phyloP scores from a whole-genome alignment of 1,284 basidiomycete genomes.

The Rhodofomes roseus region DNA sequence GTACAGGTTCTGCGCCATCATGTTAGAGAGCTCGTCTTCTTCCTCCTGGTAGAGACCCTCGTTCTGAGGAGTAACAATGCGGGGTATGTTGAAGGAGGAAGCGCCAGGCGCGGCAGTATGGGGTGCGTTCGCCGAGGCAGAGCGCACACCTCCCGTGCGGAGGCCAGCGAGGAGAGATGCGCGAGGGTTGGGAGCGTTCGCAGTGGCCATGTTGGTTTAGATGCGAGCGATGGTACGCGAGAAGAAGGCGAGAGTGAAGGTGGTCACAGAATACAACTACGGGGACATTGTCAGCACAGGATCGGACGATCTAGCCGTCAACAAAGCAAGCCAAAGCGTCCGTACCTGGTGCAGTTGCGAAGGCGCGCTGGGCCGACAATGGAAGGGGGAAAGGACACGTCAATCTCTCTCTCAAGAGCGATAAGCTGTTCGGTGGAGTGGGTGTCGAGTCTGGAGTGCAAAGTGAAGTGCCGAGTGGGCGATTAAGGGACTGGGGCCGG shows the following conservation, averaged over 20 bases:
- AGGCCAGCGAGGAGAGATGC: constrained; percentile 81
- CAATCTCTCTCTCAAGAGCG: constrained; percentile 28
- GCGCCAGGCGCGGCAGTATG: constrained; percentile 64
- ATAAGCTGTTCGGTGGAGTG: constrained; percentile 15
- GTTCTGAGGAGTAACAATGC: constrained; percentile 37
- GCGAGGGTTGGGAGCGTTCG: constrained; percentile 56
- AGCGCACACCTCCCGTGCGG: constrained; percentile 81
- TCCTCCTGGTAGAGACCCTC: constrained; percentile 49
- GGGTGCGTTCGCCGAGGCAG: constrained; percentile 51
- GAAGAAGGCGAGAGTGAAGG: constrained; percentile 20
- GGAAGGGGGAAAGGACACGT: constrained; percentile 23
- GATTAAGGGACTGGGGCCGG: constrained; percentile 27
- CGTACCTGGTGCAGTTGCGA: constrained; percentile 16
- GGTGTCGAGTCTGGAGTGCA: constrained; percentile 17
- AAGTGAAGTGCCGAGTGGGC: constrained; percentile 25
- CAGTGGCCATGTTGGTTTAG: constrained; percentile 48
- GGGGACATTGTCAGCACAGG: neutral
- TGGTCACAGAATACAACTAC: constrained; percentile 23
- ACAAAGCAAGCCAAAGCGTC: constrained; percentile 1
- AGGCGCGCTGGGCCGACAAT: constrained; percentile 10
- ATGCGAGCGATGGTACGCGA: constrained; percentile 5
- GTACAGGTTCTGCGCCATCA: constrained; percentile 44
- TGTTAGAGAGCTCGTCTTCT: constrained; percentile 53
- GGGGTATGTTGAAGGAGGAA: constrained; percentile 56
- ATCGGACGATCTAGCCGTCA: neutral